Conservation (phyloP, 768 basidiomycete species). For the Leccinum variicolor region DNA sequence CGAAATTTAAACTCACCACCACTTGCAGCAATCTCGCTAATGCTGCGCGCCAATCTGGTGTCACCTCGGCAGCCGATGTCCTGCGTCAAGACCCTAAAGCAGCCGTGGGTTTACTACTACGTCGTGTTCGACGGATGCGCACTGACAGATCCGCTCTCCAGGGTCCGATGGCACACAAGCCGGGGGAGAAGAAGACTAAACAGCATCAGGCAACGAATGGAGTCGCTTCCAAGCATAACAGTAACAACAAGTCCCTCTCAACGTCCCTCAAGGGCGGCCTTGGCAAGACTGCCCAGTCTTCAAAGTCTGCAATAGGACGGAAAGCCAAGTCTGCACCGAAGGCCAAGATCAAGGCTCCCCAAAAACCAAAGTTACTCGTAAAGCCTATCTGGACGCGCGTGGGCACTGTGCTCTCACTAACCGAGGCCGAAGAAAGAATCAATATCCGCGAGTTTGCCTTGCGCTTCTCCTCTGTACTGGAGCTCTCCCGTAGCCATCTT, state of each 20-base stretch:
- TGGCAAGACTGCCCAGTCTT: conserved; percentile 4
- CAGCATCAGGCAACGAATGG: conserved; percentile 6
- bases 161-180: conserved; percentile 28
- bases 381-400: conserved; percentile 54
- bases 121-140: background rate
- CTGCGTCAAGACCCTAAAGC: conserved; percentile 32
- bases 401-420: conserved; percentile 38
- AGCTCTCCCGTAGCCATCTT: conserved; percentile 47
- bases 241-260: conserved; percentile 9
- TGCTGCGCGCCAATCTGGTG: conserved; percentile 37
- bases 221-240: background rate
- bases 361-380: conserved; percentile 39
- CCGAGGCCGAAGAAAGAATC: conserved; percentile 58
- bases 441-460: conserved; percentile 72
- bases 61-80: conserved; percentile 37
- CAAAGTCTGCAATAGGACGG: conserved; percentile 9
- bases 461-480: conserved; percentile 55
- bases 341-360: conserved; percentile 22
- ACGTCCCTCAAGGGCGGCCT: conserved; percentile 8
- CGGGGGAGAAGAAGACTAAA: conserved; percentile 18
- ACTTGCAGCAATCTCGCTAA: conserved; percentile 36
- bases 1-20: conserved; percentile 7
- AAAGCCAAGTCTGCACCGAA: conserved; percentile 21
- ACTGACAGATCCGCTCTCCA: conserved; percentile 17
- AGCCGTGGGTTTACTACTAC: conserved; percentile 19